A percentile compares a stretch with the other conserved stretches of the same genome.
phyloP scores from a whole-genome alignment of 371 early-diverging fungal genomes.

The Dichotomocladium elegans region DNA sequence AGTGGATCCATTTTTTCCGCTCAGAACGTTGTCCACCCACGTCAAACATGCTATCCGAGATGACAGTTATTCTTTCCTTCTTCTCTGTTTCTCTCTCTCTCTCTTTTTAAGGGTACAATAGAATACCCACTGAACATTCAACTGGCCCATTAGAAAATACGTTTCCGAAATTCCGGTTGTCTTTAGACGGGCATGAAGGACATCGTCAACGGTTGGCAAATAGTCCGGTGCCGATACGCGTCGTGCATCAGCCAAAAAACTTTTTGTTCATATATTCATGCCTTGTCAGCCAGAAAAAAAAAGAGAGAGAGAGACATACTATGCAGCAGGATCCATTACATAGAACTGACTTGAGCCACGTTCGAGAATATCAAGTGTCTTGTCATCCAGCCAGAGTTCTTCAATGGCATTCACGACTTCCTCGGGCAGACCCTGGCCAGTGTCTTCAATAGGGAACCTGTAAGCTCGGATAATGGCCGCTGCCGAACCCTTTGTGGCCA shows the following conservation, averaged over 20 bases:
- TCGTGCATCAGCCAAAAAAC: conserved; percentile 49
- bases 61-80: not conserved
- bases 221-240: conserved; percentile 53
- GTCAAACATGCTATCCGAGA: conserved; percentile 57
- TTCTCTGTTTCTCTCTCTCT: not conserved
- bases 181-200: conserved; percentile 72
- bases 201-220: conserved; percentile 63
- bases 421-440: conserved; percentile 7
- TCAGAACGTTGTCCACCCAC: conserved; percentile 75
- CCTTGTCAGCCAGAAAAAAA: not conserved
- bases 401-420: conserved; percentile 47
- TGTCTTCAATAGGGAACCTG: conserved; percentile 2
- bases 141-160: conserved; percentile 54
- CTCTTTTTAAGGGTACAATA: too few relatives aligned
- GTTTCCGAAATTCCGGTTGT: conserved; percentile 77
- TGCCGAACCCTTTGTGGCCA: not conserved
- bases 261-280: conserved; percentile 1
- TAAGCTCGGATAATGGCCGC: conserved; percentile 5
- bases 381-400: conserved; percentile 60
- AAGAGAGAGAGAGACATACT: conserved; percentile 36
- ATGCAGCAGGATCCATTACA: conserved; percentile 71
- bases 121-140: conserved; percentile 23
- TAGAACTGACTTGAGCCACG: conserved; percentile 64
- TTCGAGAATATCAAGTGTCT: conserved; percentile 47
- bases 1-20: conserved; percentile 92